Base-by-base conservation (phyloP, 1,139 yeast species). In the Kurtzmaniella quercitrusa region DNA sequence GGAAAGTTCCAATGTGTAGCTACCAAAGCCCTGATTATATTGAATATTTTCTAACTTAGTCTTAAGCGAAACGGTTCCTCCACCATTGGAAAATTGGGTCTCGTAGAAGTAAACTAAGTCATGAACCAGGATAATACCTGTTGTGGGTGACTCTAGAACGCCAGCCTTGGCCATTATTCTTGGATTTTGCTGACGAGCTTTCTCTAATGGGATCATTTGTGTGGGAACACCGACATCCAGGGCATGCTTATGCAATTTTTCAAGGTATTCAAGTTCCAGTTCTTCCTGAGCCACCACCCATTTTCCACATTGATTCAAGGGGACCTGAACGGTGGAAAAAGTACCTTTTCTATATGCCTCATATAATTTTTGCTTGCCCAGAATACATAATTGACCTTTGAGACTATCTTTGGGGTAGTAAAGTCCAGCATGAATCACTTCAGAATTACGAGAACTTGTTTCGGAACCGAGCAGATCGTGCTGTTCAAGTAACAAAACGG, bases 371-470 rank as follows among this genome's bases (percentile, higher is more conserved):
- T 78, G 59, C 53, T 87, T 88, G 0, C 97, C 97, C 34, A 73
- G 71, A 28, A 89, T 71, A 52, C 96, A 89, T 36, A 89, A 63
- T 51, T 70, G 65, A 1, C 88, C 79, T 56, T 88, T 84, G 44
- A 89, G 65, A 3, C 85, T 74, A 45, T 78, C 77, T 11, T 67
- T 65, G 0, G 96, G 95, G 54, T 86, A 85, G 58, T 89, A 89
- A 7, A 89, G 55, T 0, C 96, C 97, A 0, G 96, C 96, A 61
- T 89, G 97, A 30, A 89, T 84, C 23, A 89, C 97, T 55, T 89
- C 97, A 2, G 95, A 86, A 66, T 89, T 89, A 41, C 96, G 68
- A 11, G 94, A 78, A 2, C 95, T 83, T 0, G 96, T 88, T 56
- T 89, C 96, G 51, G 77, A 74, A 1, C 96, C 96, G 40, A 82